A percentile compares a stretch with the other conserved stretches of the same genome.
These are phyloP conservation scores for Fusarium sp. DNA, from an alignment of 2,329 filamentous ascomycete genomes.

Conservation along the genomic window DNA sequence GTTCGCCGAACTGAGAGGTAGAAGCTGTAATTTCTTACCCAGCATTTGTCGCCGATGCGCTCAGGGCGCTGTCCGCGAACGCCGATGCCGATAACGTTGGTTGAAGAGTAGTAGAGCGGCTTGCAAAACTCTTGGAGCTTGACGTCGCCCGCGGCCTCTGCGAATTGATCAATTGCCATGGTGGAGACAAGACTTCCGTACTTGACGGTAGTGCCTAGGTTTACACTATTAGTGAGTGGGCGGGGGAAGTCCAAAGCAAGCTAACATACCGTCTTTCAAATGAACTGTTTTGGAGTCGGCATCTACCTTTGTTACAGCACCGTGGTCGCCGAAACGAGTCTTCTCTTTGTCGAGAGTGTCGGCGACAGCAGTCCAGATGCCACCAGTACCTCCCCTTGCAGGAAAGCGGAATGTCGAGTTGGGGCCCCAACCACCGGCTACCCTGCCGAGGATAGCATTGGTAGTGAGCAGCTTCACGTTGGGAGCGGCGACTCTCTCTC, in stretches of 20 bases:
- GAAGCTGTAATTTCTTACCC: slow-evolving; percentile 69
- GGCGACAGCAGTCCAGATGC: slow-evolving; percentile 98
- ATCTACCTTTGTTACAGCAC: slow-evolving; percentile 88
- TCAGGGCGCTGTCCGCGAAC: slow-evolving; percentile 92
- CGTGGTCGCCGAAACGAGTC: slow-evolving; percentile 88
- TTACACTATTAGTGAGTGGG: too few species aligned
- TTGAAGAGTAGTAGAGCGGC: slow-evolving; percentile 95
- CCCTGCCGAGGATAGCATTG: slow-evolving; percentile 97
- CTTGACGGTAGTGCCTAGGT: background rate
- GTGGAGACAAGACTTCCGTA: slow-evolving; percentile 80
- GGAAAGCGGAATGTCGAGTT: slow-evolving; percentile 99
- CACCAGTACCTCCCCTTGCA: slow-evolving; percentile 93
- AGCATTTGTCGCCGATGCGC: slow-evolving; percentile 99
- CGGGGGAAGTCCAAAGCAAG: background rate
- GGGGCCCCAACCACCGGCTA: slow-evolving; percentile 96
- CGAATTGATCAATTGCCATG: slow-evolving; percentile 94
- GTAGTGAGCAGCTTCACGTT: slow-evolving; percentile 94
- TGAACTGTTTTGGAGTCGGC: slow-evolving; percentile 87
- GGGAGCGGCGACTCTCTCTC: slow-evolving; percentile 97
- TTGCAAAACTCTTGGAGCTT: slow-evolving; percentile 87
- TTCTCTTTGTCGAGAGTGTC: slow-evolving; percentile 94
- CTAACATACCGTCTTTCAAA: background rate
- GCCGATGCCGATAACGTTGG: slow-evolving; percentile 97
- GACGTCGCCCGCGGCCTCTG: slow-evolving; percentile 88
- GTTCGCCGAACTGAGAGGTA: background rate